Evolutionary conservation across 345 rosid genomes (phyloP), one percentile per base, ranked within the genome.

Genomic region (Gossypium herbaceum): DNA sequence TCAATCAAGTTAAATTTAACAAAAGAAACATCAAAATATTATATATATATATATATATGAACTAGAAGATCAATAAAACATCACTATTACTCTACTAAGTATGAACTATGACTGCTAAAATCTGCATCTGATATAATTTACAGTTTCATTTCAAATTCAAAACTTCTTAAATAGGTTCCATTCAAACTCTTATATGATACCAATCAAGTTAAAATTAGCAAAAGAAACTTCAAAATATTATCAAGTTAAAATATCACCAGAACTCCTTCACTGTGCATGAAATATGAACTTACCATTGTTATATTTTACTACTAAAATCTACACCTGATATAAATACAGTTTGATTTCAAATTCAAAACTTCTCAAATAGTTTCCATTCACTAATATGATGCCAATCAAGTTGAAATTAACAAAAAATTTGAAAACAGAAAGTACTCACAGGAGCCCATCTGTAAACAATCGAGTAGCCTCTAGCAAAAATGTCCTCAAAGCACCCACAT

Each of bases 361-460:
- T 16, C 56, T 51, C 8, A 51, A 51, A 13, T 15, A 51, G 56
- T 51, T 51, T 51, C 19, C 56, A 4, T 51, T 51, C 56, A 51
- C 56, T 16, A 16, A 13, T 51, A 51, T 51, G 4, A 51, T 4
- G 17, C n/a, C 56, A 51, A 51, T 15, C 19, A 51, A 51, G 2
- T 4, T 12, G 15, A 51, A 51, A 5, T 51, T 51, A 51, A 51
- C 10, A 56, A 56, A 56, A 19, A 20, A n/a, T 2, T 20, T 1
- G 20, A 57, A 57, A 57, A 9, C 4, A 22, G 22, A 22, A 59
- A 59, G n/a, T 29, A 75, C 87, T 82, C 80, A 94, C 98, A 79
- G 91, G 81, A 76, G 88, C 91, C 97, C 97, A 90, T 86, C 98
- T 84, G 72, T 74, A 94, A 27, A 81, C 84, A 71, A 94, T 59